Base-by-base conservation (phyloP, 2,329 filamentous ascomycete species). In the Diaporthe eres region DNA sequence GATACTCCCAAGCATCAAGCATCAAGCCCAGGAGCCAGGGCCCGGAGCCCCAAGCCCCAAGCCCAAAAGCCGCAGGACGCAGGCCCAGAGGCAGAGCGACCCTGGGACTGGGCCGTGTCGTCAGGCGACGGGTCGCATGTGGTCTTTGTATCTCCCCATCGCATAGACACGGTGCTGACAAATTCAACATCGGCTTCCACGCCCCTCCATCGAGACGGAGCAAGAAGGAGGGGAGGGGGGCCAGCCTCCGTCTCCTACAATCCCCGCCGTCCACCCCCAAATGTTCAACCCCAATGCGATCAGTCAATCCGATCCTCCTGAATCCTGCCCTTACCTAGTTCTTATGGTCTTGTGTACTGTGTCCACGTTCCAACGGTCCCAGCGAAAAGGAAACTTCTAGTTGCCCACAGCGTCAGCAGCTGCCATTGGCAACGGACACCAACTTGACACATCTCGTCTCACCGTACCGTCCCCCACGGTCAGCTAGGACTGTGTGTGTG, bases 121-220 rank as follows among this genome's bases (percentile, higher is more conserved):
- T 68, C 65, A 68, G 65, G 47, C 65, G 47, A 53, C 65, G 25
- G 37, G n/a, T 53, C 34, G 65, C 31, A 55, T 39, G 49, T 70
- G 65, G 65, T 28, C 65, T 55, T 55, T 55, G 49, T 55, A 42
- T 70, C 65, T 70, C 49, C 65, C 65, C 65, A 70, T 70, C 34
- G 49, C 49, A 70, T 42, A 53, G 34, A 70, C 17, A 55, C 58
- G 63, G 71, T 72, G 78, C 78, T 81, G 77, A 81, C 80, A 81
- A 81, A 81, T 81, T 80, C 72, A 78, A 76, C 75, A 70, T 77
- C 65, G 65, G 60, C 49, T 51, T 77, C 78, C 79, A 79, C 76
- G 78, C 79, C 79, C 78, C 77, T 77, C 77, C 65, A 74, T 55
- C 61, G 10, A 39, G 37, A 58, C 55, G 51, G 37, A 71, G 42